phyloP scores from a whole-genome alignment of 192 early-diverging fungal species.

The Backusella psychrophila region DNA sequence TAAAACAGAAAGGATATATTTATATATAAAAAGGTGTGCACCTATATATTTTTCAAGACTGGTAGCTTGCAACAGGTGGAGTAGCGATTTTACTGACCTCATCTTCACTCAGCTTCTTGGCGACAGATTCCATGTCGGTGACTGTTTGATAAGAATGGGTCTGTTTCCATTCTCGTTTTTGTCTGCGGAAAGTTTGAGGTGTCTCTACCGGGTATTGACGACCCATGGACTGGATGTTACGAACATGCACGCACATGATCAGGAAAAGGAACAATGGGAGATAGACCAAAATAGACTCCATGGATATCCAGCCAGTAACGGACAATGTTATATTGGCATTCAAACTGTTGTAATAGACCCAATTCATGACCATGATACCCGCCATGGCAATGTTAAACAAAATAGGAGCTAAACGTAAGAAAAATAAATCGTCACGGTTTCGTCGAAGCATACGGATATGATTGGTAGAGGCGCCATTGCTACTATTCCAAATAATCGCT shows the following conservation, averaged over 20 bases:
- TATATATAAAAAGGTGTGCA: not conserved
- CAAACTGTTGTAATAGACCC: not conserved
- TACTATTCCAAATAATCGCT: not conserved
- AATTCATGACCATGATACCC: not conserved
- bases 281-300: not conserved
- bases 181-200: not conserved
- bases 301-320: not conserved
- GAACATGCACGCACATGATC: constrained; percentile 8
- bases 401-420: constrained; percentile 6
- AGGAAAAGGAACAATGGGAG: constrained; percentile 3
- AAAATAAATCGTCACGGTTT: constrained; percentile 13
- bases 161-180: constrained; percentile 2
- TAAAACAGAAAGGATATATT: not conserved
- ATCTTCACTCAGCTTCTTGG: not conserved
- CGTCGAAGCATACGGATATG: constrained; percentile 10
- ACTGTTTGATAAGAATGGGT: not conserved
- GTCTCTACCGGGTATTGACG: constrained; percentile 10
- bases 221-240: constrained; percentile 6
- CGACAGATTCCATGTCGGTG: not conserved
- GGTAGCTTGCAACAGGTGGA: not conserved
- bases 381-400: not conserved
- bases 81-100: not conserved
- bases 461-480: not conserved
- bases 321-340: not conserved
- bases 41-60: not conserved